phyloP scores from a whole-genome alignment of 345 rosid species.

The Murraya paniculata region DNA sequence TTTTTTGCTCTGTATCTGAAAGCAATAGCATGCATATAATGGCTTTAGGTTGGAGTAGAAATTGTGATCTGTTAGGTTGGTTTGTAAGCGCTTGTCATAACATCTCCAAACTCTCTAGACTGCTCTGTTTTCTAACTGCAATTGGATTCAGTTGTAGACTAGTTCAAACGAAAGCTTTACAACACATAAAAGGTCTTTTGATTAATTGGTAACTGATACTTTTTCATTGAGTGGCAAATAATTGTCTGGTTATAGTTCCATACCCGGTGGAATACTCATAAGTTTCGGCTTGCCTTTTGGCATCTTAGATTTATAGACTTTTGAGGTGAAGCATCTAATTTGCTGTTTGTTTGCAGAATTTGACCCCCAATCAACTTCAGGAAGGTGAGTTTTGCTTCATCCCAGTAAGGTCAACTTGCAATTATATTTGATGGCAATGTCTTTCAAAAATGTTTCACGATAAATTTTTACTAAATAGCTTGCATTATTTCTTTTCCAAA shows the following conservation, averaged over 20 bases:
- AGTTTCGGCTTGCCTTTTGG: background rate
- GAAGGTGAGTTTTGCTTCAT: constrained; percentile 54
- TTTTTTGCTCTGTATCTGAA: background rate
- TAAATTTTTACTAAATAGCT: background rate
- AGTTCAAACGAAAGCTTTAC: background rate
- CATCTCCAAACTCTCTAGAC: background rate
- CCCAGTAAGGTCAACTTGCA: background rate
- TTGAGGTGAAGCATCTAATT: background rate
- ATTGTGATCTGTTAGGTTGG: background rate
- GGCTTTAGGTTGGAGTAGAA: background rate
- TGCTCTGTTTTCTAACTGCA: background rate
- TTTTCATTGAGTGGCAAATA: background rate
- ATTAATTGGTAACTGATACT: background rate
- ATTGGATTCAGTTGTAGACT: background rate
- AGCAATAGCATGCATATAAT: background rate
- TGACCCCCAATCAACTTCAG: constrained; percentile 92
- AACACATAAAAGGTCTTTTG: background rate
- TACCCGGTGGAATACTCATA: background rate
- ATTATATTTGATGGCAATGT: background rate
- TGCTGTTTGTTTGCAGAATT: constrained; percentile 46
- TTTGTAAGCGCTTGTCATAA: background rate
- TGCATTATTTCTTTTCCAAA: background rate
- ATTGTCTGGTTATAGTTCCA: background rate
- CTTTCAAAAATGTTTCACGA: background rate
- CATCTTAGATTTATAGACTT: background rate